Evolutionary conservation across 2,329 filamentous ascomycete genomes (phyloP), one percentile per base, ranked within the genome.

Genomic region (Penicillium brasilianum): DNA sequence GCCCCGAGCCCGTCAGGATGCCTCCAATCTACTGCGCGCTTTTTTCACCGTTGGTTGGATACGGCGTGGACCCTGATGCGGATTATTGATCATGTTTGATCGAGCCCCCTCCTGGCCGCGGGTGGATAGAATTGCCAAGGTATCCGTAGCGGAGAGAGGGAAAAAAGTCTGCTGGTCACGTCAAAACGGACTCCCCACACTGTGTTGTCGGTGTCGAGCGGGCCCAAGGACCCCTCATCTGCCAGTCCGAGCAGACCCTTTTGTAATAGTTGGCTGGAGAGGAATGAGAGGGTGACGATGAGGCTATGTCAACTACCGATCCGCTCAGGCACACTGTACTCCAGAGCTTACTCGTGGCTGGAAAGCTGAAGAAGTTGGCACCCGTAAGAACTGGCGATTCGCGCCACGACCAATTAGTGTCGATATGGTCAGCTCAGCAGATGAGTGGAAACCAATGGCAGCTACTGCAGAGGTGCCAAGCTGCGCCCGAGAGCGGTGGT

Each of bases 111-210:
- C 25, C 22, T 18, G 25, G 16, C 8, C 8, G 44, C 25, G 14
- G 44, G 8, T 48, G 25, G 44, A 30, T 8, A 28, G 14, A 48
- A 7, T 48, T 48, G 25, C 44, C 39, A 20, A 49, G 28, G 49
- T 18, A 28, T 28, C 48, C n/a, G 3, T 4, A 18, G 54, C 9
- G n/a, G 41, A 56, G n/a, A 36, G 22, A 48, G 14, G 11, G n/a
- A n/a, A 41, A 59, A 59, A 59, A 59, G 50, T 59, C 41, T 59
- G 57, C 25, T 32, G 39, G 48, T 39, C 46, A 41, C 30, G 44
- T 48, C 22, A 48, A 41, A 5, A n/a, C n/a, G 36, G 30, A 49
- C 50, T 28, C 10, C 20, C 30, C 41, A 14, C 57, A 30, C 22
- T 25, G 5, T 30, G 28, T 30, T 13, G 3, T 28, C 25, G 25